A percentile compares a stretch with the other conserved stretches of the same genome.
Evolutionary conservation across 2,329 filamentous ascomycete genomes (phyloP).

Genomic region (Diplodia corticola): DNA sequence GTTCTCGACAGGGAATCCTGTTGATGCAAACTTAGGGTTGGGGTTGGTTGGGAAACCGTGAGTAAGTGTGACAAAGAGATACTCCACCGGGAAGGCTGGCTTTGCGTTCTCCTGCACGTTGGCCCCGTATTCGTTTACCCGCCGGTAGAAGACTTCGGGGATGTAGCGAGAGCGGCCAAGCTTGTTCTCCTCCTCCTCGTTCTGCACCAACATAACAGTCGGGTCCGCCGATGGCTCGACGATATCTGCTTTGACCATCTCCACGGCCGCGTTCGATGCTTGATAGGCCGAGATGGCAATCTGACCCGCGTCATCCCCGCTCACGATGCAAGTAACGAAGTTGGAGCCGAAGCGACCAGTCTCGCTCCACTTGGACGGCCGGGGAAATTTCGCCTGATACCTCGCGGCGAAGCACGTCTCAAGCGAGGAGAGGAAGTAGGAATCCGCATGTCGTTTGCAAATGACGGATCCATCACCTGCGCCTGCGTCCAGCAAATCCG

Average conservation of each 20-base stretch:
- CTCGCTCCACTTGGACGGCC: slow-evolving; percentile 94
- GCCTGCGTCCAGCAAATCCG: slow-evolving; percentile 82
- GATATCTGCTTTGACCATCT: slow-evolving; percentile 95
- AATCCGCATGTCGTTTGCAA: slow-evolving; percentile 94
- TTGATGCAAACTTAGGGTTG: slow-evolving; percentile 71
- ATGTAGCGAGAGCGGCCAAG: slow-evolving; percentile 78
- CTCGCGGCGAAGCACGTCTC: slow-evolving; percentile 88
- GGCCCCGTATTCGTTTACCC: slow-evolving; percentile 92
- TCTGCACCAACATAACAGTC: slow-evolving; percentile 88
- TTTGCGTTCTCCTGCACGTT: slow-evolving; percentile 98
- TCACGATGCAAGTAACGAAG: slow-evolving; percentile 94
- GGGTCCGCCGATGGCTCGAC: slow-evolving; percentile 94
- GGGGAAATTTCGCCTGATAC: slow-evolving; percentile 83
- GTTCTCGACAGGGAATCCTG: slow-evolving; percentile 87
- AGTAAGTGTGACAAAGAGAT: slow-evolving; percentile 91
- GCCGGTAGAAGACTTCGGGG: slow-evolving; percentile 94
- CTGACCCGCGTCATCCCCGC: slow-evolving; percentile 85
- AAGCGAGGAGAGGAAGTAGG: slow-evolving; percentile 88
- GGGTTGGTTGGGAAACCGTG: slow-evolving; percentile 88
- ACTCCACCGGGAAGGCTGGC: slow-evolving; percentile 93
- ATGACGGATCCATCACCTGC: slow-evolving; percentile 80
- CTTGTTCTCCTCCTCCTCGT: slow-evolving; percentile 81
- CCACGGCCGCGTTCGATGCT: slow-evolving; percentile 90
- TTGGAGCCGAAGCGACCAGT: slow-evolving; percentile 92
- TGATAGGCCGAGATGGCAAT: slow-evolving; percentile 92